Percentiles rank a stretch among this genome's conserved stretches.
These are phyloP conservation scores for Larix kaempferi DNA, from an alignment of 75 land plant species.

Conservation along the genomic window DNA sequence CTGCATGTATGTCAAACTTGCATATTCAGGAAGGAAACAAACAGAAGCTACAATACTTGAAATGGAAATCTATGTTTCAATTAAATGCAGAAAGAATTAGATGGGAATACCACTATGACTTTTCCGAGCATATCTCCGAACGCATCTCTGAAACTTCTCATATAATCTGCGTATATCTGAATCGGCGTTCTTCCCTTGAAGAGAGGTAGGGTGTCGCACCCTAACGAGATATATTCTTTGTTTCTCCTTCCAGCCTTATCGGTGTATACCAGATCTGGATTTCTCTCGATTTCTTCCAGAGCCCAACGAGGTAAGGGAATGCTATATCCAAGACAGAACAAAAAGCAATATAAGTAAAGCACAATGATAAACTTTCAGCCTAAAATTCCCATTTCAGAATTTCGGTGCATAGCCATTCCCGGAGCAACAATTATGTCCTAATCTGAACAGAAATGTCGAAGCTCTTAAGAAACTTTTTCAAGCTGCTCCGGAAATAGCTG, in stretches of 20 bases:
- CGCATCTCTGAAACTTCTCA: constrained; percentile 77
- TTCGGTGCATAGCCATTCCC: neutral
- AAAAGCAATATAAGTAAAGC: neutral
- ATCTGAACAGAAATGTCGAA: too few relatives aligned
- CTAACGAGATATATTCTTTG: constrained; percentile 82
- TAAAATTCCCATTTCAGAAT: too few relatives aligned
- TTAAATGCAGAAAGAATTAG: too few relatives aligned
- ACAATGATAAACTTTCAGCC: too few relatives aligned
- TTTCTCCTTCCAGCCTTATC: constrained; percentile 78
- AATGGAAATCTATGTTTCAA: too few relatives aligned
- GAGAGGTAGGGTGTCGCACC: constrained; percentile 77
- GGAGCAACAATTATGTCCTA: too few relatives aligned
- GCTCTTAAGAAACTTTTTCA: too few relatives aligned
- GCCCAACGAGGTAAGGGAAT: neutral
- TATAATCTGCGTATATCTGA: constrained; percentile 82
- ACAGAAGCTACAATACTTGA: too few relatives aligned
- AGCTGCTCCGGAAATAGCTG: too few relatives aligned
- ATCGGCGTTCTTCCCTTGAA: constrained; percentile 89
- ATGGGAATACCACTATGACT: constrained; percentile 46
- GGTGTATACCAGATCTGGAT: constrained; percentile 84
- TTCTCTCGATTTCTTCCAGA: constrained; percentile 26
- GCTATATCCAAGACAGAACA: neutral
- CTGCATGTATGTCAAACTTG: constrained; percentile 23
- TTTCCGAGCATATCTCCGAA: constrained; percentile 69
- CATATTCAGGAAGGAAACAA: too few relatives aligned